phyloP scores from a whole-genome alignment of 1,139 yeast species.

The Yamadazyma pseudoaaseri region DNA sequence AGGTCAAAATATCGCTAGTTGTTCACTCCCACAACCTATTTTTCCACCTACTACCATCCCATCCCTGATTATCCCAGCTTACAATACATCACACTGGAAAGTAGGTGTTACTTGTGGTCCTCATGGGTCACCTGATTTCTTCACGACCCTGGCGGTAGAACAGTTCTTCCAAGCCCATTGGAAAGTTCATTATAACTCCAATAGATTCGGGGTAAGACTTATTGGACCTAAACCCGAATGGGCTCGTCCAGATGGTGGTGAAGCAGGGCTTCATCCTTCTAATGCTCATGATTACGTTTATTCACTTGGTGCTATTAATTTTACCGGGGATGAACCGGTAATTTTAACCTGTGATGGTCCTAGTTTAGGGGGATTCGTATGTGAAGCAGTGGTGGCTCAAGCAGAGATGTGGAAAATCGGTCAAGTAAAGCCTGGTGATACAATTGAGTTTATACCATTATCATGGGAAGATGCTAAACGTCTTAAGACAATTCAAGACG shows the following conservation, averaged over 20 bases:
- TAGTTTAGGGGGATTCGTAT: conserved; percentile 94
- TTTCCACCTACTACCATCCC: conserved; percentile 63
- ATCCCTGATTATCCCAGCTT: conserved; percentile 55
- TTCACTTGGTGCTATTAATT: conserved; percentile 93
- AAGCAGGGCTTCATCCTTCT: conserved; percentile 96
- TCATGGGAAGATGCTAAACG: conserved; percentile 64
- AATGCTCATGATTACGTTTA: conserved; percentile 97
- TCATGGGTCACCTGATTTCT: conserved; percentile 95
- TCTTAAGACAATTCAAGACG: conserved; percentile 61
- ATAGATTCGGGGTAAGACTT: conserved; percentile 91
- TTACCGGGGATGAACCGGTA: conserved; percentile 98
- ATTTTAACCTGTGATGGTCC: conserved; percentile 97
- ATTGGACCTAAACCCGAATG: conserved; percentile 95
- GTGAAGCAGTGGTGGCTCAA: conserved; percentile 92
- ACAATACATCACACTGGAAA: conserved; percentile 63
- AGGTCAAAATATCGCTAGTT: conserved; percentile 67
- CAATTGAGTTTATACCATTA: conserved; percentile 76
- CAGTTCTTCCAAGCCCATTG: conserved; percentile 76
- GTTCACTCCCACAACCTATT: conserved; percentile 70
- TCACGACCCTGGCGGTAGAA: conserved; percentile 68
- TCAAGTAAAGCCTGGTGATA: conserved; percentile 93
- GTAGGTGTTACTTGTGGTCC: conserved; percentile 97
- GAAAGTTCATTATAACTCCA: conserved; percentile 96
- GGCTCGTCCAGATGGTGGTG: conserved; percentile 98
- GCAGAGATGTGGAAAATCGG: conserved; percentile 99